These are phyloP conservation scores for Talaromyces sp. DNA, from an alignment of 2,329 filamentous ascomycete species.

Conservation along the genomic window DNA sequence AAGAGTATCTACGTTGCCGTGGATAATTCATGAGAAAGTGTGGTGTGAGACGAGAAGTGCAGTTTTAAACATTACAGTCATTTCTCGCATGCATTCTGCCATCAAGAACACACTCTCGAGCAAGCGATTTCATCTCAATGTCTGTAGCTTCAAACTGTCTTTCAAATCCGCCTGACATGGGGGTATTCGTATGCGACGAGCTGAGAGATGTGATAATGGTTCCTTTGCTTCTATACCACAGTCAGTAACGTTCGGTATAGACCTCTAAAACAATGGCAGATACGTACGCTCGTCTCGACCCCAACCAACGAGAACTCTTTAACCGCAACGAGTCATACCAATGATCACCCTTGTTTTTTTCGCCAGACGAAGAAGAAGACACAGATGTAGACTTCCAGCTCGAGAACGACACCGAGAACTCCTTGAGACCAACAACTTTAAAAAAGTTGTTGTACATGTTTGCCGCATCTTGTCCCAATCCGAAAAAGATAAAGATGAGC, in stretches of 20 bases:
- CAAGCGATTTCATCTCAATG: neutral
- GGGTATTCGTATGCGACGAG: conserved; percentile 1
- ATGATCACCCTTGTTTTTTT: neutral
- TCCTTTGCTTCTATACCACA: conserved; percentile 5
- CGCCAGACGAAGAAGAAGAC: neutral
- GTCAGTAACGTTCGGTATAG: neutral
- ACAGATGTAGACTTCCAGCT: neutral
- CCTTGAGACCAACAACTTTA: conserved; percentile 40
- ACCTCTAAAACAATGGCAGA: neutral
- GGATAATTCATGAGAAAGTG: neutral
- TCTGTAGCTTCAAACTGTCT: neutral
- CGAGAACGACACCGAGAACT: conserved; percentile 29
- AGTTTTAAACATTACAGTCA: conserved; percentile 10
- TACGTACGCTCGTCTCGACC: conserved; percentile 6
- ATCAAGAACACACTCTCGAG: neutral
- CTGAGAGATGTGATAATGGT: neutral
- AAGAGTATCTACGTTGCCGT: neutral
- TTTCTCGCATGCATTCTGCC: neutral
- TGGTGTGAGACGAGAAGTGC: neutral
- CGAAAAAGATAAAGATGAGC: conserved; percentile 62
- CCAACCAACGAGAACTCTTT: conserved; percentile 8
- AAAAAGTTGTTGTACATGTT: conserved; percentile 52
- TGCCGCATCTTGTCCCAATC: conserved; percentile 59
- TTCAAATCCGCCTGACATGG: neutral
- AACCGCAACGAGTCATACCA: conserved; percentile 10